Evolutionary conservation across 1,284 basidiomycete species (phyloP), one percentile per base, ranked within the genome.

Genomic region (Rhodotorula sp.): DNA sequence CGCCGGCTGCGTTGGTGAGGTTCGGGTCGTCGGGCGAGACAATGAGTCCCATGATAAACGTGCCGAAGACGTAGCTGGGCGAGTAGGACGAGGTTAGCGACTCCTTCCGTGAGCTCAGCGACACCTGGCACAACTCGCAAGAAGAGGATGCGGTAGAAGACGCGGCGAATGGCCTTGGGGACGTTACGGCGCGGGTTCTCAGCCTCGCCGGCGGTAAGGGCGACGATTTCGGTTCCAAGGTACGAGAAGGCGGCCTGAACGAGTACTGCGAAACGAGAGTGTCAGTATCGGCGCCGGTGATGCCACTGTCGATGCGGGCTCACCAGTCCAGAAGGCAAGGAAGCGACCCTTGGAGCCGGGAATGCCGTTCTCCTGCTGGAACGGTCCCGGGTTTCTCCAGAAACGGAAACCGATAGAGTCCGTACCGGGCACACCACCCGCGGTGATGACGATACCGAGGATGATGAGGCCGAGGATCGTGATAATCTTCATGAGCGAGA

Each of bases 211-310:
- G n/a, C 54, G 62, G 34, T 49, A 49, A 90, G 86, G 15, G 89
- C 89, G 46, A 92, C 88, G 68, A 92, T 84, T 77, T 94, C 91
- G 82, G 91, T 89, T 49, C 89, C 90, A 77, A 90, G 87, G 83
- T 88, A 90, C 4, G 89, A 90, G 83, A 91, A 94, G 4, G 88
- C 89, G 19, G 91, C 90, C 78, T 85, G 24, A 22, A 44, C 39
- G 39, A 44, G 39, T 17, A 44, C 24, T 34, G 83, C 82, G 89
- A 10, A 30, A 17, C 9, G 8, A 30, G 53, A 7, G 29, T 7
- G 46, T 22, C 48, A 47, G 59, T 22, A 59, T 13, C 53, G 6
- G 30, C 30, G 36, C n/a, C n/a, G n/a, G n/a, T n/a, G 49, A 91
- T 58, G 54, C 17, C 36, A 52, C 76, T 24, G 46, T 79, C 70